Percentiles rank a stretch among this genome's conserved stretches.
Evolutionary conservation across 805 yeast genomes (phyloP).

Genomic region (Saccharomycopsis capsularis): DNA sequence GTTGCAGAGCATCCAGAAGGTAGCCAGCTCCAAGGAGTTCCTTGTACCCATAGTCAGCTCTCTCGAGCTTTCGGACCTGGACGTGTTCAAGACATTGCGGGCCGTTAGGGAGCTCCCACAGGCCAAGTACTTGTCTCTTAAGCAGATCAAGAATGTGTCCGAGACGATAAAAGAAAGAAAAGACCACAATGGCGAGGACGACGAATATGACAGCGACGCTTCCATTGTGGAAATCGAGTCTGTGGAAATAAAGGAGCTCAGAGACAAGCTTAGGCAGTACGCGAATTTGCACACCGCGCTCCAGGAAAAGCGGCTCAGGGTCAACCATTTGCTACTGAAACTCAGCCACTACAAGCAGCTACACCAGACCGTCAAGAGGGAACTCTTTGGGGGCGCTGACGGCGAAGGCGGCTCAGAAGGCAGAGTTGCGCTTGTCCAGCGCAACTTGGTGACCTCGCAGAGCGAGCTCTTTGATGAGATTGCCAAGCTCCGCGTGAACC

Average conservation of each 20-base stretch:
- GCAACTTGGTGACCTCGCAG: slow-evolving; percentile 12
- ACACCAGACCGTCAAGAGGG: neutral
- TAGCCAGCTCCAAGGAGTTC: slow-evolving; percentile 1
- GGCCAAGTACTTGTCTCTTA: slow-evolving; percentile 4
- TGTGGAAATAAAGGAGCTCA: slow-evolving; percentile 5
- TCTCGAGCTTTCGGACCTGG: neutral
- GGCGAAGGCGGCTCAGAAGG: neutral
- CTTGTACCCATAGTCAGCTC: slow-evolving; percentile 6
- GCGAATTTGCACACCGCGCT: neutral
- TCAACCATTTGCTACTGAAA: neutral
- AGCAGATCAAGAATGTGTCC: slow-evolving; percentile 2
- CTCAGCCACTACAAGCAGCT: slow-evolving; percentile 5
- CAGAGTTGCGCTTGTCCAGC: slow-evolving; percentile 2
- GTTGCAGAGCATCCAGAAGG: neutral
- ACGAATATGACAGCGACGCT: slow-evolving; percentile 4
- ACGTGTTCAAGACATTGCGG: neutral
- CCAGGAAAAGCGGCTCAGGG: neutral
- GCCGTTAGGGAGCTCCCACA: slow-evolving; percentile 1
- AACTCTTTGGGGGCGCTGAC: neutral
- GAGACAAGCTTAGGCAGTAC: neutral
- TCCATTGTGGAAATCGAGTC: slow-evolving; percentile 9
- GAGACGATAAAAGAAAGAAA: neutral
- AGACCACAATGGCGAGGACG: neutral
- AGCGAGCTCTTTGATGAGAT: slow-evolving; percentile 15
- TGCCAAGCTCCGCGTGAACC: slow-evolving; percentile 14